Conservation (phyloP, 768 basidiomycete genomes). For the Rhizopogon vinicolor region DNA sequence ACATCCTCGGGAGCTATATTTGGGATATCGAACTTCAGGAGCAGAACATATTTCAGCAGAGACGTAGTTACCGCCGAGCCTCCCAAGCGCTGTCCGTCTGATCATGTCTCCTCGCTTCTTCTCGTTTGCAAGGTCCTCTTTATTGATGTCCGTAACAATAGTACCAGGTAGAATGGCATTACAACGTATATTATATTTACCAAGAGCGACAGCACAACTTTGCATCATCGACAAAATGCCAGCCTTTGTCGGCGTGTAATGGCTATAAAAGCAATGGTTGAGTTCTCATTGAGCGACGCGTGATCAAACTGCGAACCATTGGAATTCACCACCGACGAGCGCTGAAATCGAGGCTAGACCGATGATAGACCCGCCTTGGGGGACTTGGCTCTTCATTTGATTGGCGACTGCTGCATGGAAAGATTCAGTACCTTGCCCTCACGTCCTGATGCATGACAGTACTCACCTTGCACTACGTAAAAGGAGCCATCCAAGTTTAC, state of each 20-base stretch:
- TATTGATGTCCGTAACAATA: conserved; percentile 74
- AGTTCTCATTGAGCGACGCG: background rate
- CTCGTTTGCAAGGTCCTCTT: conserved; percentile 60
- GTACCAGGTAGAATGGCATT: conserved; percentile 74
- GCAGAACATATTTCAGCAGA: background rate
- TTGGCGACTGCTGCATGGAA: conserved; percentile 52
- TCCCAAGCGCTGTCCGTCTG: conserved; percentile 58
- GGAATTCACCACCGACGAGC: conserved; percentile 69
- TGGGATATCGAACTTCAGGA: background rate
- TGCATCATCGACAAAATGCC: conserved; percentile 78
- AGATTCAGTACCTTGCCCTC: conserved; percentile 3
- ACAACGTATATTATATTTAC: conserved; percentile 71
- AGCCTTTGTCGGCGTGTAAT: conserved; percentile 80
- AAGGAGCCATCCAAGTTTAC: conserved; percentile 77
- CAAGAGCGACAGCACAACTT: conserved; percentile 70
- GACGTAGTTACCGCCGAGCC: conserved; percentile 52
- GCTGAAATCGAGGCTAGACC: conserved; percentile 78
- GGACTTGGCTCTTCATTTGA: conserved; percentile 65
- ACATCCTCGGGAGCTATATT: conserved; percentile 58
- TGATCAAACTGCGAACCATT: conserved; percentile 39
- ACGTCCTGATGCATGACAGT: background rate
- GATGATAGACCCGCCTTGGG: conserved; percentile 71
- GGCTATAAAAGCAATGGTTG: conserved; percentile 28
- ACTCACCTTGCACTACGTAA: conserved; percentile 58
- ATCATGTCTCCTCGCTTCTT: conserved; percentile 60